Conservation (phyloP, 768 basidiomycete genomes). For the Lactifluus piperatus region DNA sequence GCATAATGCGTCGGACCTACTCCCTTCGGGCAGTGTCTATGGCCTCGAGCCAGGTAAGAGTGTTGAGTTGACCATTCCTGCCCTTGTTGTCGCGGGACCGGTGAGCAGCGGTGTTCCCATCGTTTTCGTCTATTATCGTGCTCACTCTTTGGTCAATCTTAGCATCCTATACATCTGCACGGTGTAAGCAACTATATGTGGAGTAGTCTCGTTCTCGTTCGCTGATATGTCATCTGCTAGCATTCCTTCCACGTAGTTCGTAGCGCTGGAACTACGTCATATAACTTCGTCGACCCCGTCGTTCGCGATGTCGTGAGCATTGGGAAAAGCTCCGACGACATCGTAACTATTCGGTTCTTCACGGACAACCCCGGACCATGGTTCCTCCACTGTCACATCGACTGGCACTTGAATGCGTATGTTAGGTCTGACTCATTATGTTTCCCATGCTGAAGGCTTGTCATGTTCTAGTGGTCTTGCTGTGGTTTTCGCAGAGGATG, state of each 20-base stretch:
- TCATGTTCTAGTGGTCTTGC: slow-evolving; percentile 13
- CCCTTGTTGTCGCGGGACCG: slow-evolving; percentile 29
- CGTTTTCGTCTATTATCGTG: background rate
- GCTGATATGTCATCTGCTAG: background rate
- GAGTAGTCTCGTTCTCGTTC: background rate
- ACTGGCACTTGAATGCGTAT: slow-evolving; percentile 24
- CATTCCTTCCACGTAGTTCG: slow-evolving; percentile 21
- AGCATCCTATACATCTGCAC: slow-evolving; percentile 16
- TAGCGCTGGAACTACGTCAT: slow-evolving; percentile 13
- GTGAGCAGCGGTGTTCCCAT: slow-evolving; percentile 16
- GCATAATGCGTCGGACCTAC: slow-evolving; percentile 35
- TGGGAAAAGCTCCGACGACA: slow-evolving; percentile 6
- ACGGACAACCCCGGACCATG: slow-evolving; percentile 28
- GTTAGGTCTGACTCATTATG: background rate
- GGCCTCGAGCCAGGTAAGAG: slow-evolving; percentile 37
- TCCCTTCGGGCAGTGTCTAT: slow-evolving; percentile 43
- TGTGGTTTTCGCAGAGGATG: slow-evolving; percentile 17
- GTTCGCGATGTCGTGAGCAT: slow-evolving; percentile 36
- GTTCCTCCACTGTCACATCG: slow-evolving; percentile 29
- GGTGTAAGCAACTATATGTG: background rate
- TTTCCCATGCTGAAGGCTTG: background rate
- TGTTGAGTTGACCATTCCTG: slow-evolving; percentile 43
- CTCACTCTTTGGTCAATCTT: background rate
- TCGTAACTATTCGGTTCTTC: slow-evolving; percentile 24
- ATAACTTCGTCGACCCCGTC: slow-evolving; percentile 32